Evolutionary conservation across 2,329 filamentous ascomycete genomes (phyloP), one percentile per base, ranked within the genome.

Genomic region (Colletotrichum tropicicola): DNA sequence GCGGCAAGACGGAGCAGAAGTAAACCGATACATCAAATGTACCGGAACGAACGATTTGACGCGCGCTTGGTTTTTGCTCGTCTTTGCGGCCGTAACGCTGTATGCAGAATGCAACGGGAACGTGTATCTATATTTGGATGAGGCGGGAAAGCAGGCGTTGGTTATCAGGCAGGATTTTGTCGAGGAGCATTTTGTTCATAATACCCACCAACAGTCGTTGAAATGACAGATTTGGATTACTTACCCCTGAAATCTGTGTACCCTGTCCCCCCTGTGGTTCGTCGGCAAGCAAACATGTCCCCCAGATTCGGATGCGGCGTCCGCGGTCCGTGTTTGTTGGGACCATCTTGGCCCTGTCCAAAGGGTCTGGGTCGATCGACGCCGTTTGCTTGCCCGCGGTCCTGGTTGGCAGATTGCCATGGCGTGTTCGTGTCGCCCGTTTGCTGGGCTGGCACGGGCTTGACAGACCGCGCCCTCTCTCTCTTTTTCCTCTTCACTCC

Each of bases 1-100:
- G 59, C 35, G 71, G 73, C n/a, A 73, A 73, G 65, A 66, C 72
- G 71, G 68, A 69, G 57, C 62, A 69, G 43, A 68, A 68, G 64
- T 67, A 51, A 41, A 32, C 17, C 6, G 37, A 9, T 19, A 6
- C 15, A 15, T 41, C 6, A n/a, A 12, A 15, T 15, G 32, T n/a
- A 30, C 2, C 32, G n/a, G n/a, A n/a, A n/a, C n/a, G n/a, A n/a
- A n/a, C n/a, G n/a, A n/a, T n/a, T 35, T 15, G 8, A 35, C 32
- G 32, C 32, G 32, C 10, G 32, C 41, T 47, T n/a, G n/a, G n/a
- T n/a, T n/a, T n/a, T n/a, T n/a, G n/a, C n/a, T n/a, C n/a, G n/a
- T n/a, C n/a, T n/a, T n/a, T n/a, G n/a, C n/a, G n/a, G n/a, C n/a
- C n/a, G n/a, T n/a, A n/a, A n/a, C n/a, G n/a, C n/a, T n/a, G n/a